Percentiles rank a stretch among this genome's conserved stretches.
phyloP scores from a whole-genome alignment of 177 flowering plant genomes.

The Vitis hybrid region DNA sequence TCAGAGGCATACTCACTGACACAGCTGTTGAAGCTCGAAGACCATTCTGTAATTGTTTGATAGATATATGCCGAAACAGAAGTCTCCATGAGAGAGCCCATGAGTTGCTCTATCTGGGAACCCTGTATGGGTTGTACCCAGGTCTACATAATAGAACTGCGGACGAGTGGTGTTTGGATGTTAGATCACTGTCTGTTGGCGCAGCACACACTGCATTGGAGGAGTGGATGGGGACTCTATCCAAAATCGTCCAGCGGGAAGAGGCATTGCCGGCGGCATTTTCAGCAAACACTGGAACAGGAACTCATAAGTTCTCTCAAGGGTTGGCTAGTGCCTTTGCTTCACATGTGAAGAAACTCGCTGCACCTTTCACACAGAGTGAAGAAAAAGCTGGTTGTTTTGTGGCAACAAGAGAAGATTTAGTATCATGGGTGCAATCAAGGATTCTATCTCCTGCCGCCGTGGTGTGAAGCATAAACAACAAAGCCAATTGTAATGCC shows the following conservation, averaged over 20 bases:
- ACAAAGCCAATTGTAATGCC: not conserved
- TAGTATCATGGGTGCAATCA: slow-evolving; percentile 67
- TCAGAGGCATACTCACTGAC: slow-evolving; percentile 50
- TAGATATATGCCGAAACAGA: slow-evolving; percentile 69
- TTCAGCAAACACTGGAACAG: slow-evolving; percentile 73
- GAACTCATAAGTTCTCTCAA: slow-evolving; percentile 78
- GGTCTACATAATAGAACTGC: slow-evolving; percentile 69
- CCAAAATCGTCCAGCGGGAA: slow-evolving; percentile 42
- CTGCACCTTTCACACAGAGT: slow-evolving; percentile 71
- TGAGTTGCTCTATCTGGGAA: slow-evolving; percentile 80
- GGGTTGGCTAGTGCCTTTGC: slow-evolving; percentile 70
- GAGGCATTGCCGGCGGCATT: slow-evolving; percentile 66
- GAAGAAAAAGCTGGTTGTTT: slow-evolving; percentile 72
- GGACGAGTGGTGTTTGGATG: slow-evolving; percentile 77
- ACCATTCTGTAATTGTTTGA: slow-evolving; percentile 88
- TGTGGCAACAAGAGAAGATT: slow-evolving; percentile 64
- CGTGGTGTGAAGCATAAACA: not conserved
- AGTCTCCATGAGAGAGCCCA: slow-evolving; percentile 64
- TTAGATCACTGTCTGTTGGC: slow-evolving; percentile 80
- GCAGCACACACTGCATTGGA: slow-evolving; percentile 93
- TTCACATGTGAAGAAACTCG: slow-evolving; percentile 62
- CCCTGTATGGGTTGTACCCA: slow-evolving; percentile 74
- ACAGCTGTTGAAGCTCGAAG: slow-evolving; percentile 62
- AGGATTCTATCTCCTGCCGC: slow-evolving; percentile 22
- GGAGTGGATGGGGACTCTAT: slow-evolving; percentile 80